These are phyloP conservation scores for Raphanus raphanistrum DNA, from an alignment of 345 rosid species.

Conservation along the genomic window DNA sequence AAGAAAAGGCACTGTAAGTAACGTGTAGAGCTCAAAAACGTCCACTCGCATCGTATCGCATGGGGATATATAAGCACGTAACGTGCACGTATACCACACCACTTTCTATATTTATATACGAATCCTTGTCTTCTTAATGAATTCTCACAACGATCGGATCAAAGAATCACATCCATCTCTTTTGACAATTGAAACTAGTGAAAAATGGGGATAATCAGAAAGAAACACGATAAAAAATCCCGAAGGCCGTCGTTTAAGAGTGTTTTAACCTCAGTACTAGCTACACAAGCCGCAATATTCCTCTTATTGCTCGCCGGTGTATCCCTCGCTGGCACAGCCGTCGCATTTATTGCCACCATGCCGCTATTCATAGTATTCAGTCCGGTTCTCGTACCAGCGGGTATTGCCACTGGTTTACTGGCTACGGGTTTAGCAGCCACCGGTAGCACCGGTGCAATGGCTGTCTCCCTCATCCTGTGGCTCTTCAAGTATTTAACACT, in stretches of 20 bases:
- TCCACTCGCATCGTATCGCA: constrained; percentile 25
- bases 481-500: constrained; percentile 48
- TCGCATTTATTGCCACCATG: constrained; percentile 54
- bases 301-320: constrained; percentile 67
- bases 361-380: constrained; percentile 71
- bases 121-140: constrained; percentile 13
- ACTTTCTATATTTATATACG: background rate
- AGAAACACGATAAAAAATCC: background rate
- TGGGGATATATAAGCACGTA: constrained; percentile 12
- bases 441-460: constrained; percentile 60
- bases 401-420: constrained; percentile 45
- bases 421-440: constrained; percentile 60
- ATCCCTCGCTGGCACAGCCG: constrained; percentile 59
- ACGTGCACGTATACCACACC: constrained; percentile 30
- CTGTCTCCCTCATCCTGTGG: constrained; percentile 58
- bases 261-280: constrained; percentile 14
- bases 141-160: background rate
- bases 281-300: constrained; percentile 58
- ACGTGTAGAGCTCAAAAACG: constrained; percentile 20
- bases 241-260: constrained; percentile 1
- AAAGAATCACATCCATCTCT: background rate
- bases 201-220: background rate
- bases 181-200: background rate
- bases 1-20: constrained; percentile 1
- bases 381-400: constrained; percentile 76